phyloP scores from a whole-genome alignment of 805 yeast genomes.

The Yarrowia porcina region DNA sequence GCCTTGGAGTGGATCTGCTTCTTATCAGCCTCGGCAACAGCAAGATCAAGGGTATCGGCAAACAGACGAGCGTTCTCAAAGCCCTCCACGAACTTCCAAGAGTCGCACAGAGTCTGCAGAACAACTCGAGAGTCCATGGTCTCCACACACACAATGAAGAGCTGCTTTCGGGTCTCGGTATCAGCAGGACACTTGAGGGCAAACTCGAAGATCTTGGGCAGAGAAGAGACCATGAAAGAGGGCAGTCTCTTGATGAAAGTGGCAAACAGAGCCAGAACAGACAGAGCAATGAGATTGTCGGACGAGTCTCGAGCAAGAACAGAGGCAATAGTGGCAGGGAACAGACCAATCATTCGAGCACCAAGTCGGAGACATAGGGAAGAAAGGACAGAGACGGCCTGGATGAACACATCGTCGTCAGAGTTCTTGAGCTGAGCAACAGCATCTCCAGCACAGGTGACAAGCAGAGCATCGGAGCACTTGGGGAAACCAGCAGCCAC shows the following conservation, averaged over 20 bases:
- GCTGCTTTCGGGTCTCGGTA: constrained; percentile 48
- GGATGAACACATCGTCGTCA: constrained; percentile 61
- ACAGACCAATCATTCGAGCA: constrained; percentile 76
- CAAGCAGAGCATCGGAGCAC: constrained; percentile 15
- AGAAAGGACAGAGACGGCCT: constrained; percentile 70
- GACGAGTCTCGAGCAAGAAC: constrained; percentile 39
- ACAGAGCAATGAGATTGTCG: constrained; percentile 53
- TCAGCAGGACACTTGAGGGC: constrained; percentile 48
- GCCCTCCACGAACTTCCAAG: constrained; percentile 52
- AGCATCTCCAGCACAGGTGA: constrained; percentile 15
- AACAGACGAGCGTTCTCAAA: constrained; percentile 55
- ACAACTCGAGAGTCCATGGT: constrained; percentile 66
- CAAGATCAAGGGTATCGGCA: constrained; percentile 61
- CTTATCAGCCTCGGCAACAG: constrained; percentile 66
- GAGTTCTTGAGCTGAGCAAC: constrained; percentile 23
- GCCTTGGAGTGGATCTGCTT: constrained; percentile 73
- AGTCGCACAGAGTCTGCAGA: constrained; percentile 55
- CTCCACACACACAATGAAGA: constrained; percentile 56
- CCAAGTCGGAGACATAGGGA: constrained; percentile 73
- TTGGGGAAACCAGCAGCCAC: constrained; percentile 15
- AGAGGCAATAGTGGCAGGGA: constrained; percentile 73
- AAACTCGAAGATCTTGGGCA: constrained; percentile 58
- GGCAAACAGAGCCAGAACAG: constrained; percentile 68
- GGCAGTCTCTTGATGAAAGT: constrained; percentile 80
- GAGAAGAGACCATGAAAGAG: constrained; percentile 68